Evolutionary conservation across 2,329 filamentous ascomycete species (phyloP).

Genomic region (Pyrenochaeta sp.): DNA sequence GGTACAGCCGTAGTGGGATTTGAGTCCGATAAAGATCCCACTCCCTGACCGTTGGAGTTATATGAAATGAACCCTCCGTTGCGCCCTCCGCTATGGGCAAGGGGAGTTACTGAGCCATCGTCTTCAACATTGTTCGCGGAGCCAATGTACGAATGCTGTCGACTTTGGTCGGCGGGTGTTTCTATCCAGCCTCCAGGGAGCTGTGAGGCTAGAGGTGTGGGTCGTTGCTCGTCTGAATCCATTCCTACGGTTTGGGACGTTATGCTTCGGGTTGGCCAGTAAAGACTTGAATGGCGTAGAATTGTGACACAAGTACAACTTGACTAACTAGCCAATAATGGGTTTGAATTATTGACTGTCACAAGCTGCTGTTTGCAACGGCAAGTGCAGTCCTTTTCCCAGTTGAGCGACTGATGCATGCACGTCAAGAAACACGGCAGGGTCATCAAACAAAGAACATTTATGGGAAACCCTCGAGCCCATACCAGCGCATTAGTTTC

Average conservation of each 20-base stretch:
- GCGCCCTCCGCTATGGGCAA: conserved; percentile 1
- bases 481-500: no score
- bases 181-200: conserved; percentile 47
- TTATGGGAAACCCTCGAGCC: no score
- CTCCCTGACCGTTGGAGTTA: conserved; percentile 16
- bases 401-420: no score
- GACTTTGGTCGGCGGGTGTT: conserved; percentile 36
- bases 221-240: conserved; percentile 35
- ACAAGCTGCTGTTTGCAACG: no score
- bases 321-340: no score
- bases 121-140: no score
- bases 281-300: not conserved
- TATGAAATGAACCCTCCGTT: conserved; percentile 25
- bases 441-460: no score
- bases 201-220: conserved; percentile 41
- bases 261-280: conserved; percentile 3
- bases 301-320: not conserved
- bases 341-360: no score
- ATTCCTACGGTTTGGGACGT: conserved; percentile 20
- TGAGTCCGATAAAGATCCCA: conserved; percentile 16
- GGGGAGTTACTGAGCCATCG: no score
- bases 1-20: conserved; percentile 20
- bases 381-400: no score
- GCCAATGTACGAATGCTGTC: conserved; percentile 33
- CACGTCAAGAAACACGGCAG: no score